Conservation (phyloP, 352 stramenopile species). For the Halophytophthora polymorphica region DNA sequence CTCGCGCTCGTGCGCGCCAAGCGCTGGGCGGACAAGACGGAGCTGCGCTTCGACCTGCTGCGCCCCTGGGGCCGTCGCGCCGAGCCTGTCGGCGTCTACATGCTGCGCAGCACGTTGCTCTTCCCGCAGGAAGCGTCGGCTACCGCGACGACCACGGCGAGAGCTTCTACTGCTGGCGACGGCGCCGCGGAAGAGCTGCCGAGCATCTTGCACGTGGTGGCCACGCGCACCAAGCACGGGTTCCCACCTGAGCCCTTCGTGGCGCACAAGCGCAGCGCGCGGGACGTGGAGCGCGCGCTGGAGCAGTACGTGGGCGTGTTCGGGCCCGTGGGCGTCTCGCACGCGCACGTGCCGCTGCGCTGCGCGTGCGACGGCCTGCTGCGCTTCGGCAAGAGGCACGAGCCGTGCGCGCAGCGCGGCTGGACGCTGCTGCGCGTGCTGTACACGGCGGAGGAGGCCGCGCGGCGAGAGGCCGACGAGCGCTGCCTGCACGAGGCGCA, state of each 20-base stretch:
- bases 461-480: slow-evolving; percentile 46
- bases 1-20: slow-evolving; percentile 57
- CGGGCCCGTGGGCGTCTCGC: slow-evolving; percentile 51
- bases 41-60: slow-evolving; percentile 62
- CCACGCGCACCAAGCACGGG: slow-evolving; percentile 58
- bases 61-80: slow-evolving; percentile 61
- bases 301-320: slow-evolving; percentile 62
- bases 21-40: slow-evolving; percentile 73
- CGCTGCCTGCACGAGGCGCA: slow-evolving; percentile 40
- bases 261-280: slow-evolving; percentile 22
- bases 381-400: slow-evolving; percentile 65
- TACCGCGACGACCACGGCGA: slow-evolving; percentile 12
- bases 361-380: slow-evolving; percentile 69
- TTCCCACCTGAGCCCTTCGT: slow-evolving; percentile 66
- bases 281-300: slow-evolving; percentile 46
- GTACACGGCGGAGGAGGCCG: slow-evolving; percentile 55
- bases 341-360: slow-evolving; percentile 66
- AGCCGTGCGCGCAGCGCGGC: slow-evolving; percentile 50
- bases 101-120: slow-evolving; percentile 38
- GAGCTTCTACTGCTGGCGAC: slow-evolving; percentile 13
- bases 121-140: slow-evolving; percentile 34
- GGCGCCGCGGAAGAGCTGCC: slow-evolving; percentile 32
- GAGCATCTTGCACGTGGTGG: slow-evolving; percentile 57
- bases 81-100: slow-evolving; percentile 50
- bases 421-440: slow-evolving; percentile 66